Conservation (phyloP, 768 basidiomycete species). For the Hericium coralloides region DNA sequence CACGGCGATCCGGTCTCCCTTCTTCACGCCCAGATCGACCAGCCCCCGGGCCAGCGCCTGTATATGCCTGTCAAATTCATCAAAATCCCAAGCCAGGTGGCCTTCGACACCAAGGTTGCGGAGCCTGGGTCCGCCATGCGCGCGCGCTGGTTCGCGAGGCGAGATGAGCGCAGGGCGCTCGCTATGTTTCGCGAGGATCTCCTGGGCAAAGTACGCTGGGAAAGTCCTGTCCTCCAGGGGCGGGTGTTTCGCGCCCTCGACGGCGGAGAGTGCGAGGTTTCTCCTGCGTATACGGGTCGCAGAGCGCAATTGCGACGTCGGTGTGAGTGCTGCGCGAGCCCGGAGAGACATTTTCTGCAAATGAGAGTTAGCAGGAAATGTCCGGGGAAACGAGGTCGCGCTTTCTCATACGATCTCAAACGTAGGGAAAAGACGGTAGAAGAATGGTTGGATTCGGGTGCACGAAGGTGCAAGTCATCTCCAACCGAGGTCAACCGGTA, state of each 20-base stretch:
- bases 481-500: too few species aligned
- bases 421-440: too few species aligned
- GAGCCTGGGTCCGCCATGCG: conserved; percentile 53
- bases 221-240: conserved; percentile 50
- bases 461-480: too few species aligned
- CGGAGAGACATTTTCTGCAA: too few species aligned
- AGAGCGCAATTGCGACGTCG: too few species aligned
- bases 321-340: too few species aligned
- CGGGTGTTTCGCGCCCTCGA: conserved; percentile 47
- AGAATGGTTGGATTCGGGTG: too few species aligned
- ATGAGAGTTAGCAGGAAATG: too few species aligned
- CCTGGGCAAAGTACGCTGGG: conserved; percentile 48
- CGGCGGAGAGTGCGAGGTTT: conserved; percentile 39
- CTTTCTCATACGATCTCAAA: too few species aligned
- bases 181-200: conserved; percentile 42
- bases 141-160: conserved; percentile 43
- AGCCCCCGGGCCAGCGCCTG: conserved; percentile 64
- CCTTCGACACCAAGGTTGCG: conserved; percentile 31
- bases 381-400: too few species aligned
- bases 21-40: conserved; percentile 55
- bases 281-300: not conserved
- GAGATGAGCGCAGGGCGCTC: conserved; percentile 56
- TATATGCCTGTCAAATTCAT: conserved; percentile 59
- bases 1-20: conserved; percentile 71
- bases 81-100: conserved; percentile 67